These are phyloP conservation scores for Ophiostoma himal-ulmi DNA, from an alignment of 2,329 filamentous ascomycete species.

Conservation along the genomic window DNA sequence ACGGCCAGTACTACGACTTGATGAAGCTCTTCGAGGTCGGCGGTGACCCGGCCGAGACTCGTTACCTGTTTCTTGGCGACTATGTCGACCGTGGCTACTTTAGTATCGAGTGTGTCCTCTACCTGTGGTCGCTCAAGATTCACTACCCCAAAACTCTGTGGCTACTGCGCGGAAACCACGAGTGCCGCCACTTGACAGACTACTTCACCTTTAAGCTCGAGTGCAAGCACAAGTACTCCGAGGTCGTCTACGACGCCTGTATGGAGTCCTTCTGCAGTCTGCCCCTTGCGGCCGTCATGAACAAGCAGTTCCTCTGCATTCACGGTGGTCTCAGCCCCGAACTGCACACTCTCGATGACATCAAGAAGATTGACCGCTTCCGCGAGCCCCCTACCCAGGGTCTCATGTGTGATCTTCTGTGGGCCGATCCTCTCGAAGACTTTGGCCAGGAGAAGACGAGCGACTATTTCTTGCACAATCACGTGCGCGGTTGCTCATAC, in stretches of 20 bases:
- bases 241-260: slow-evolving; percentile 91
- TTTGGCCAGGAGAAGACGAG: slow-evolving; percentile 98
- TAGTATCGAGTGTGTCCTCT: slow-evolving; percentile 97
- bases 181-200: slow-evolving; percentile 96
- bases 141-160: slow-evolving; percentile 97
- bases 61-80: slow-evolving; percentile 95
- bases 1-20: slow-evolving; percentile 97
- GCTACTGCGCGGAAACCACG: slow-evolving; percentile 95
- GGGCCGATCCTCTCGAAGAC: slow-evolving; percentile 96
- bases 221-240: slow-evolving; percentile 99
- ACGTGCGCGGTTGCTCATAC: slow-evolving; percentile 96
- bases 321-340: slow-evolving; percentile 95
- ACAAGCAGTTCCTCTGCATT: slow-evolving; percentile 99
- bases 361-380: slow-evolving; percentile 96
- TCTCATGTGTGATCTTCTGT: slow-evolving; percentile 98
- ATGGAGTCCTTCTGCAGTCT: slow-evolving; percentile 97
- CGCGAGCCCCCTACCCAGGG: slow-evolving; percentile 94
- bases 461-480: slow-evolving; percentile 96
- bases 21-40: slow-evolving; percentile 99
- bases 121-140: slow-evolving; percentile 97
- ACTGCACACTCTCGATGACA: slow-evolving; percentile 88
- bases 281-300: slow-evolving; percentile 95
- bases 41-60: slow-evolving; percentile 89
- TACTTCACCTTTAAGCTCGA: slow-evolving; percentile 99
- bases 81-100: slow-evolving; percentile 99